phyloP scores from a whole-genome alignment of 352 stramenopile genomes.

The Plasmopara muralis region DNA sequence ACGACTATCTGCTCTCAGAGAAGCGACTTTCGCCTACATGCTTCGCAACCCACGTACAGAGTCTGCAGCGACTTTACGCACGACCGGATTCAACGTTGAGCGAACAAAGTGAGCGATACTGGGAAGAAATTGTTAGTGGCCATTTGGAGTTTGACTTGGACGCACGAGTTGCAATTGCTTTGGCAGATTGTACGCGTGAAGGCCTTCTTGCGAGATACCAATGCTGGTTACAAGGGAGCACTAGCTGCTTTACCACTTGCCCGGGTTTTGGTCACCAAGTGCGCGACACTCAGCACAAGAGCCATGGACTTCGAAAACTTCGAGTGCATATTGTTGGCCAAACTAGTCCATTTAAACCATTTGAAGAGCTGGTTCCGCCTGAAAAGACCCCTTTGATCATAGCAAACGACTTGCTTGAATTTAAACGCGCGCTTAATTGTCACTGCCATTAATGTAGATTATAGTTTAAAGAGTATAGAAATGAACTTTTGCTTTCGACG shows the following conservation, averaged over 20 bases:
- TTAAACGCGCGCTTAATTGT: conserved; percentile 51
- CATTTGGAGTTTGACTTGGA: conserved; percentile 63
- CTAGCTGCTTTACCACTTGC: conserved; percentile 16
- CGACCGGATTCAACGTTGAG: conserved; percentile 41
- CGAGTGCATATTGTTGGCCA: conserved; percentile 70
- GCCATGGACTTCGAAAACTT: conserved; percentile 36
- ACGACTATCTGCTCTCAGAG: conserved; percentile 15
- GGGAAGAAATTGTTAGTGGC: conserved; percentile 62
- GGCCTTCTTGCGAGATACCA: conserved; percentile 43
- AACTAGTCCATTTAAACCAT: conserved; percentile 46
- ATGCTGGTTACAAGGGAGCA: conserved; percentile 43
- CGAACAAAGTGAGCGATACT: conserved; percentile 61
- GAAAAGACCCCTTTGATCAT: conserved; percentile 53
- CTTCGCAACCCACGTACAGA: conserved; percentile 46
- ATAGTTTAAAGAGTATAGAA: no score
- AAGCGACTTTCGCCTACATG: conserved; percentile 26
- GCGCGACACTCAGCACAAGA: conserved; percentile 4
- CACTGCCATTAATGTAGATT: conserved; percentile 26
- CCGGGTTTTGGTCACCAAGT: background rate
- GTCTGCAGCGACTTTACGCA: conserved; percentile 36
- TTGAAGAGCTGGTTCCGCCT: conserved; percentile 49
- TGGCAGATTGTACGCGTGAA: conserved; percentile 35
- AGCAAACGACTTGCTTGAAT: conserved; percentile 40
- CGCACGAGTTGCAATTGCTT: conserved; percentile 29
- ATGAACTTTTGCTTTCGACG: background rate